Conservation (phyloP, 192 early-diverging fungal species). For the Lobosporangium transversale region DNA sequence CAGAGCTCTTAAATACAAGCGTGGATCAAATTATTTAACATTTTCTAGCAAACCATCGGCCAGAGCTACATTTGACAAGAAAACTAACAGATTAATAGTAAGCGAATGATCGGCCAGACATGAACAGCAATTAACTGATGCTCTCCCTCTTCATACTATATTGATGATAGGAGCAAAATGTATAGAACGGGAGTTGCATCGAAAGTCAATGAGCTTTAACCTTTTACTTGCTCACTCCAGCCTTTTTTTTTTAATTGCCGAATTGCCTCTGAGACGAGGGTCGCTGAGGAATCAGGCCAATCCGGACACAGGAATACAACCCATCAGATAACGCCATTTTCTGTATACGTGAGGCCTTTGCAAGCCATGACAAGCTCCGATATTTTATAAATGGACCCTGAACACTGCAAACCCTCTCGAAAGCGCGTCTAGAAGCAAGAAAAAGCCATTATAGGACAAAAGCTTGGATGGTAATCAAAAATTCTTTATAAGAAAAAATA, state of each 20-base stretch:
- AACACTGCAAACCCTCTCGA: neutral
- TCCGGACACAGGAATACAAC: conserved; percentile 4
- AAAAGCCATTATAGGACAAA: neutral
- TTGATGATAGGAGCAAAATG: too few relatives aligned
- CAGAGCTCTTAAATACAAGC: conserved; percentile 1
- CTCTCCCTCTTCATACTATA: too few relatives aligned
- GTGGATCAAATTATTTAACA: neutral
- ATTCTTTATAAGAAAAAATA: too few relatives aligned
- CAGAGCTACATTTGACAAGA: conserved; percentile 6
- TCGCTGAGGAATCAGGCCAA: conserved; percentile 3
- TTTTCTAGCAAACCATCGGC: neutral
- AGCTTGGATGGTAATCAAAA: too few relatives aligned
- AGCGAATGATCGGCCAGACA: too few relatives aligned
- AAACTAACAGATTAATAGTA: too few relatives aligned
- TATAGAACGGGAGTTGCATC: too few relatives aligned
- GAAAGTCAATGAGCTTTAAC: neutral
- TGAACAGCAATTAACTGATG: too few relatives aligned
- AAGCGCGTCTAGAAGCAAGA: neutral
- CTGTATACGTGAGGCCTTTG: neutral
- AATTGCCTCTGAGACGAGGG: conserved; percentile 1
- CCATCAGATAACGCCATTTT: conserved; percentile 32
- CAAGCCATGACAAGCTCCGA: conserved; percentile 2
- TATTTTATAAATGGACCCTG: neutral
- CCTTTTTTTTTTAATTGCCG: conserved; percentile 3
- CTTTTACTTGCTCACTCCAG: too few relatives aligned